phyloP scores from a whole-genome alignment of 129 eudicot species.

The Ambrosia trifida region DNA sequence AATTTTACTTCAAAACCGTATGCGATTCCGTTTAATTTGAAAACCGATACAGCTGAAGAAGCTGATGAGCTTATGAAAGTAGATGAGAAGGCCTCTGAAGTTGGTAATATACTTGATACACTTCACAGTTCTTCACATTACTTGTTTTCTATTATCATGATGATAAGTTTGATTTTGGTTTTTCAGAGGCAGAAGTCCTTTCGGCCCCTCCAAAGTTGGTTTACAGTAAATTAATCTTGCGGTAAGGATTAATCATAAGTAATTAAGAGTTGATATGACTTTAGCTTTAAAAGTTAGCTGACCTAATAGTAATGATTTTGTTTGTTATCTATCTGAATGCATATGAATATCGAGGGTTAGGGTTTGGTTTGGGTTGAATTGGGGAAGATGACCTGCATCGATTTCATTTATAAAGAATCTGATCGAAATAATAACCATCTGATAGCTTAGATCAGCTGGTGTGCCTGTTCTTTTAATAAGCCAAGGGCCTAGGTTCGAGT shows the following conservation, averaged over 20 bases:
- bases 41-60: conserved; percentile 60
- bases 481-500: no score
- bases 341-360: no score
- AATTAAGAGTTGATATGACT: neutral
- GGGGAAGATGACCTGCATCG: no score
- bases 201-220: conserved; percentile 98
- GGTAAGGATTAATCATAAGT: conserved; percentile 41
- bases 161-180: conserved; percentile 16
- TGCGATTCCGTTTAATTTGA: conserved; percentile 11
- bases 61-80: conserved; percentile 55
- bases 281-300: conserved; percentile 2
- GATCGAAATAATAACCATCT: no score
- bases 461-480: no score
- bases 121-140: neutral
- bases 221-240: conserved; percentile 85
- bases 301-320: neutral
- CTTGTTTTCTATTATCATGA: neutral
- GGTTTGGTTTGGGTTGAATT: no score
- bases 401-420: no score
- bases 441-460: no score
- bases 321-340: no score
- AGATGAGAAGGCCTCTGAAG: conserved; percentile 60
- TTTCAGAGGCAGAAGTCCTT: conserved; percentile 87
- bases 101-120: conserved; percentile 50
- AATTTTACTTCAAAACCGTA: no score